Evolutionary conservation across 192 early-diverging fungal genomes (phyloP), one percentile per base, ranked within the genome.

Genomic region (Coemansia sp.): DNA sequence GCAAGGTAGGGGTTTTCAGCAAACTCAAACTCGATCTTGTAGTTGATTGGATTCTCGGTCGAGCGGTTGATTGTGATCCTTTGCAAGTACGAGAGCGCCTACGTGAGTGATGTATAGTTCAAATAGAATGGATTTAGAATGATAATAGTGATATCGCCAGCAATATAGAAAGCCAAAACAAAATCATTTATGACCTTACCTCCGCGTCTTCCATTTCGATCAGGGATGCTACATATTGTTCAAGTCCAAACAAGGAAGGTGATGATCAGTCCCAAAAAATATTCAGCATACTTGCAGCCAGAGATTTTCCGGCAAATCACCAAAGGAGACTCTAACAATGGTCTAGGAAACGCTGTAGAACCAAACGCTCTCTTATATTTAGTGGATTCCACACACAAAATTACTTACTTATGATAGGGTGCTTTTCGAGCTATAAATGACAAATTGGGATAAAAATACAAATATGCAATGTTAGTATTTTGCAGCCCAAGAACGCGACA

Each of bases 51-150:
- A 48, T 73, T 84, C 54, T 74, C 79, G 23, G 68, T 50, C 66
- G 73, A 73, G 52, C 75, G 75, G 59, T 77, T 61, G 43, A 82
- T 75, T 48, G 77, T 73, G 69, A 99, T 95, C 83, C 94, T 92
- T 52, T 86, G 81, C 62, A 99, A 74, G 77, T 89, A 81, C 82
- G 98, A 92, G 59, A 98, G 84, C 1, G 83, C 91, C 55, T 87
- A 77, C 4, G 34, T 7, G 8, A 9, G 15, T 17, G 23, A 52
- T 3, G 29, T 29, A 29, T 14, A 8, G 23, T 0, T 7, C 13
- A 22, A 52, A 52, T 13, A 9, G 4, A 13, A 6, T 10, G 22
- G 2, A 52, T 52, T 52, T 52, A 29, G 22, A 49, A 14, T n/a
- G 19, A 33, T 19, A 49, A 40, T 14, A 7, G 15, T n/a, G 34